Percentiles rank a stretch among this genome's conserved stretches.
Evolutionary conservation across 164 flowering plant species (phyloP).

Genomic region (Echeveria elegans): DNA sequence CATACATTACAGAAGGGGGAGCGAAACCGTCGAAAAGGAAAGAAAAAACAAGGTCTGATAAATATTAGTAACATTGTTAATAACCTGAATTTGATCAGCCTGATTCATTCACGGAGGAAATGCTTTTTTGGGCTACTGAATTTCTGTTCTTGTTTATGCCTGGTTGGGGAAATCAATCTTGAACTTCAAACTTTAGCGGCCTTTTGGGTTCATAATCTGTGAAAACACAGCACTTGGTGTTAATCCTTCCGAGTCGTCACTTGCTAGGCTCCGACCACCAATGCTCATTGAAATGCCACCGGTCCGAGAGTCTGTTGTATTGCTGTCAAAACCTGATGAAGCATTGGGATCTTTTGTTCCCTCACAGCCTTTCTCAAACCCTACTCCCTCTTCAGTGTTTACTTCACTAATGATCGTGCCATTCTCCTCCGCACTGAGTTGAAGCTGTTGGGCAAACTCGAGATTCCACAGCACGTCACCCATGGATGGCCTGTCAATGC

Average conservation of each 20-base stretch:
- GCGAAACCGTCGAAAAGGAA: too few relatives aligned
- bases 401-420: constrained; percentile 31
- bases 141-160: too few relatives aligned
- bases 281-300: constrained; percentile 68
- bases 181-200: constrained; percentile 29
- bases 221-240: constrained; percentile 91
- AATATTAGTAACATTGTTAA: too few relatives aligned
- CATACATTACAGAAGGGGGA: too few relatives aligned
- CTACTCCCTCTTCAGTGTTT: constrained; percentile 26
- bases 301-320: constrained; percentile 61
- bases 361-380: constrained; percentile 19
- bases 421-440: constrained; percentile 66
- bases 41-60: too few relatives aligned
- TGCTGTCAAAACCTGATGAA: constrained; percentile 32
- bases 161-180: too few relatives aligned
- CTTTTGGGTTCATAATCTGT: constrained; percentile 88
- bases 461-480: too few relatives aligned
- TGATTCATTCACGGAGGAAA: too few relatives aligned
- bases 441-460: constrained; percentile 74
- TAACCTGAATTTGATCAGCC: too few relatives aligned
- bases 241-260: constrained; percentile 78
- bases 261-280: constrained; percentile 73
- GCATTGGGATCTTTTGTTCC: constrained; percentile 47
- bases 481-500: constrained; percentile 71
- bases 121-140: too few relatives aligned